A percentile compares a stretch with the other conserved stretches of the same genome.
Conservation (phyloP, 371 early-diverging fungal genomes). For the Mucor lusitanicus region DNA sequence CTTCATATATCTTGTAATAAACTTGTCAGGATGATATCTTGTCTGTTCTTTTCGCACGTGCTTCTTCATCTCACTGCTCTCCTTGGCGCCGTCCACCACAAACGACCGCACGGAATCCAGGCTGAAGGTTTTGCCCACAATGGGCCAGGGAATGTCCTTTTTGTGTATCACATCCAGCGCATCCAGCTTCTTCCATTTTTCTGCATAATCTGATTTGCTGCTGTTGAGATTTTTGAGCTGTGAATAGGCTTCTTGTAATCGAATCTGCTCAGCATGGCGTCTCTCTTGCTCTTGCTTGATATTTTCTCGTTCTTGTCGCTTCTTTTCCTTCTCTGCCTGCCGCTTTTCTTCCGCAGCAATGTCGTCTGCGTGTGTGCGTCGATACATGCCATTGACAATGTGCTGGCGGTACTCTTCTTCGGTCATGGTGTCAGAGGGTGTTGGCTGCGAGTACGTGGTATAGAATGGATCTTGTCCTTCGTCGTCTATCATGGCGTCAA, state of each 20-base stretch:
- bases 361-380: constrained; percentile 31
- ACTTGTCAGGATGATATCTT: constrained; percentile 53
- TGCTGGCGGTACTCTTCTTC: constrained; percentile 50
- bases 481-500: constrained; percentile 51
- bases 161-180: constrained; percentile 2
- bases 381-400: constrained; percentile 43
- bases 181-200: constrained; percentile 33
- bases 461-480: constrained; percentile 48
- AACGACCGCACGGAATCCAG: constrained; percentile 23
- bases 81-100: constrained; percentile 9
- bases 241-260: constrained; percentile 12
- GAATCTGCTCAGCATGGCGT: constrained; percentile 29
- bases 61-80: constrained; percentile 25
- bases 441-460: constrained; percentile 14
- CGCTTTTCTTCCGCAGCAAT: constrained; percentile 30
- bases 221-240: not conserved
- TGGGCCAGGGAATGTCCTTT: constrained; percentile 49
- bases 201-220: constrained; percentile 10
- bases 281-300: constrained; percentile 5
- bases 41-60: constrained; percentile 44
- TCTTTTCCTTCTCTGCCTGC: constrained; percentile 21
- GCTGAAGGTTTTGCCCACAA: constrained; percentile 11
- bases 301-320: constrained; percentile 18
- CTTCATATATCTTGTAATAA: constrained; percentile 33
- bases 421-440: constrained; percentile 23